Evolutionary conservation across 805 yeast genomes (phyloP), one percentile per base, ranked within the genome.

Genomic region (Starmerella riodocensis): DNA sequence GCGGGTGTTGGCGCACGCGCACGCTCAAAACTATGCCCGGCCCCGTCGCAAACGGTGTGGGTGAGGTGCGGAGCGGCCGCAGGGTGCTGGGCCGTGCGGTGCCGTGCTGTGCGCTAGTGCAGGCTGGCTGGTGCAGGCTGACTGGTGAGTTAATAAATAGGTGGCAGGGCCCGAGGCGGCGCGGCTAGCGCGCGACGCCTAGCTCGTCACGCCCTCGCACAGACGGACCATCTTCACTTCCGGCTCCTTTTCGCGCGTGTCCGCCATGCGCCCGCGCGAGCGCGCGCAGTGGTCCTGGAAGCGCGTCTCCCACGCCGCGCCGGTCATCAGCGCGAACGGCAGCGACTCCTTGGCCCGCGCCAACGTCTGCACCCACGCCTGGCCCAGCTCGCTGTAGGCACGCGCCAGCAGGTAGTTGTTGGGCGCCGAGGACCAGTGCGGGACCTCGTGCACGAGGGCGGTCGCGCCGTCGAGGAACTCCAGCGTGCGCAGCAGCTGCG

Each of bases 381-480:
- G 65, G 14, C 72, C 64, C 13, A 76, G 61, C 54, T 76, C 80
- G 47, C 72, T 76, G 53, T 72, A 76, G 4, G 80, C 78, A 52
- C 70, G 59, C 39, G 53, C 52, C 45, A 63, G 66, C 45, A 57
- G 58, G 23, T 57, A 56, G 50, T 68, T 69, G 49, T 68, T 58
- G 9, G 53, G 63, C 11, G 54, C 45, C 29, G 73, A 71, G 32
- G 71, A 52, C 62, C 85, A 83, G 31, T 65, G 66, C 6, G 94
- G 94, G 37, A 80, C 61, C 37, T 67, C 67, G 51, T 73, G 76
- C 39, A 82, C 65, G 37, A 78, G 60, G 33, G 61, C 58, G 1
- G 83, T 71, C 35, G 82, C 70, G 39, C 65, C 68, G 54, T 76
- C 74, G 36, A 83, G 65, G 51, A 79, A 80, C 35, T 64, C 67